phyloP scores from a whole-genome alignment of 2,329 filamentous ascomycete genomes.

The Hymenoscyphus linearis region DNA sequence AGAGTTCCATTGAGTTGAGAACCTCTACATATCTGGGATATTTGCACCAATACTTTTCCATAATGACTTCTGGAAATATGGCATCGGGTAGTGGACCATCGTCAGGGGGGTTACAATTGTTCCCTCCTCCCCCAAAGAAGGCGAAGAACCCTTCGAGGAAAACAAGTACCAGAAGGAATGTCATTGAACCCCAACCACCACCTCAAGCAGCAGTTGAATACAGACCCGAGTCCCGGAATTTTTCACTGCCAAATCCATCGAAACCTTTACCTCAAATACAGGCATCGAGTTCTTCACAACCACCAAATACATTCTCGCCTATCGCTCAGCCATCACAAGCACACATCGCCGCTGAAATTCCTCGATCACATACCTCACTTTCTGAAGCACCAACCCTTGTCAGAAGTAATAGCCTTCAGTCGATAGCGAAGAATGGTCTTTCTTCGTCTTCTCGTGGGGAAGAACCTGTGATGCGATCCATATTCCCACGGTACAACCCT shows the following conservation, averaged over 20 bases:
- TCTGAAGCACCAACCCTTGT: conserved; percentile 47
- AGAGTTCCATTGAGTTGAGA: conserved; percentile 5
- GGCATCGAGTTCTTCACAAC: conserved; percentile 1
- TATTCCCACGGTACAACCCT: conserved; percentile 72
- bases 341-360: conserved; percentile 26
- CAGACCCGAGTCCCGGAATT: conserved; percentile 19
- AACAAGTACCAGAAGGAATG: conserved; percentile 25
- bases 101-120: conserved; percentile 29
- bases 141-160: conserved; percentile 25
- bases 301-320: conserved; percentile 10
- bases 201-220: conserved; percentile 21
- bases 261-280: conserved; percentile 10
- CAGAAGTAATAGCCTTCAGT: conserved; percentile 44
- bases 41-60: background rate
- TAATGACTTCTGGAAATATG: background rate
- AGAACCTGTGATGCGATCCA: conserved; percentile 55
- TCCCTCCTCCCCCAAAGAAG: conserved; percentile 31
- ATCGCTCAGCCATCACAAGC: conserved; percentile 25
- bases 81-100: conserved; percentile 12
- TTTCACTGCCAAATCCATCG: conserved; percentile 14
- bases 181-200: conserved; percentile 19
- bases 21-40: conserved; percentile 9
- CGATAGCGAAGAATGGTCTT: conserved; percentile 47
- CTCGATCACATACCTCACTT: conserved; percentile 46
- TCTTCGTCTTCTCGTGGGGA: conserved; percentile 25